Conservation (phyloP, 768 basidiomycete species). For the Auricularia cornea region DNA sequence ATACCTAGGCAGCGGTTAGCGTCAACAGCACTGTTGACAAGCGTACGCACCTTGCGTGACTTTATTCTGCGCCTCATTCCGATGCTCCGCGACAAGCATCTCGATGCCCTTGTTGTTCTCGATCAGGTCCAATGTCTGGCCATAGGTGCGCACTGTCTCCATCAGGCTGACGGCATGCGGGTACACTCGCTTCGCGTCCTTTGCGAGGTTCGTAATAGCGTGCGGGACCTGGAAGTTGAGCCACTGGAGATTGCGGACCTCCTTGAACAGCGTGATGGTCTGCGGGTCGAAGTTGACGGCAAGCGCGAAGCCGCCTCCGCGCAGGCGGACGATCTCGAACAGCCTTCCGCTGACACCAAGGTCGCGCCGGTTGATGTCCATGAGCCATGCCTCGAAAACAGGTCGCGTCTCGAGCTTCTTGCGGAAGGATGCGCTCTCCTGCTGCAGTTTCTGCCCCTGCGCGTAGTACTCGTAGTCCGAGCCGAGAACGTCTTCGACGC, state of each 20-base stretch:
- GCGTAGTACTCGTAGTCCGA: slow-evolving; percentile 99
- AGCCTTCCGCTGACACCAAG: slow-evolving; percentile 87
- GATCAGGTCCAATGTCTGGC: slow-evolving; percentile 88
- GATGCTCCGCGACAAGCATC: slow-evolving; percentile 89
- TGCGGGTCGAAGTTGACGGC: slow-evolving; percentile 98
- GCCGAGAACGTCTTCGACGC: slow-evolving; percentile 95
- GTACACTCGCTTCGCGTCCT: slow-evolving; percentile 97
- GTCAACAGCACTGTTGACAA: background rate
- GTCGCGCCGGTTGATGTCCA: slow-evolving; percentile 88
- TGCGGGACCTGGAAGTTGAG: slow-evolving; percentile 93
- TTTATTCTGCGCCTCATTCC: slow-evolving; percentile 91
- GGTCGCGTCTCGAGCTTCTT: slow-evolving; percentile 93
- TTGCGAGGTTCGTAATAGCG: slow-evolving; percentile 91
- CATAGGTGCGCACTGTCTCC: slow-evolving; percentile 98
- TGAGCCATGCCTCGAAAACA: slow-evolving; percentile 93
- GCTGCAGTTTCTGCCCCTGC: slow-evolving; percentile 96
- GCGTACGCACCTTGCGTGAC: slow-evolving; percentile 64
- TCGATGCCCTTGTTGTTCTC: slow-evolving; percentile 87
- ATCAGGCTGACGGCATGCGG: slow-evolving; percentile 96
- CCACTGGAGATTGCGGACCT: slow-evolving; percentile 93
- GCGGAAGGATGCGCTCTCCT: slow-evolving; percentile 83
- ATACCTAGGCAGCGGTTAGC: slow-evolving; percentile 52
- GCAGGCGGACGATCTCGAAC: slow-evolving; percentile 79
- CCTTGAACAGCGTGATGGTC: slow-evolving; percentile 97
- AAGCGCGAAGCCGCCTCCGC: slow-evolving; percentile 69